phyloP scores from a whole-genome alignment of 345 rosid genomes.

The Gossypium australe region DNA sequence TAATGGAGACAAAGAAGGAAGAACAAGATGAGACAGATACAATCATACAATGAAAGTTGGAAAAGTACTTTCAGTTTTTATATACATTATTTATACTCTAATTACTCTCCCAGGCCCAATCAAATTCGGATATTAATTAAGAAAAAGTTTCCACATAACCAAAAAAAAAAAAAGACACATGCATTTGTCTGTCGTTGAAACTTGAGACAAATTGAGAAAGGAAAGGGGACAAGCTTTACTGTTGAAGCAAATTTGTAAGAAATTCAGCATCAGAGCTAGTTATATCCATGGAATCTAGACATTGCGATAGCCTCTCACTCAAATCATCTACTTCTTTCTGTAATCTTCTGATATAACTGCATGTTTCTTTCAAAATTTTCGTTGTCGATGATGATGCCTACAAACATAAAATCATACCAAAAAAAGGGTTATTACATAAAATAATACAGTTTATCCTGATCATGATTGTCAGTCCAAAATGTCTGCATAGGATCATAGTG shows the following conservation, averaged over 20 bases:
- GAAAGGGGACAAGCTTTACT: neutral
- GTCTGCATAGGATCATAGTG: neutral
- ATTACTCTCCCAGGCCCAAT: slow-evolving; percentile 4
- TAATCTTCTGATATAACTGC: slow-evolving; percentile 45
- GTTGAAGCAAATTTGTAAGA: slow-evolving; percentile 20
- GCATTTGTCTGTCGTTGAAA: neutral
- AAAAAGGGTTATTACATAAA: neutral
- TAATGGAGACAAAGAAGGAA: neutral
- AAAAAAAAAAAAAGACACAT: neutral
- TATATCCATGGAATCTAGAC: slow-evolving; percentile 35
- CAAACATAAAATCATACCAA: neutral
- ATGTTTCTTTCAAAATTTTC: slow-evolving; percentile 39
- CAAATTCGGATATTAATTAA: neutral
- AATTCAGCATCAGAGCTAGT: slow-evolving; percentile 20
- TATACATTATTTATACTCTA: neutral
- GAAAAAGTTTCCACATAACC: neutral
- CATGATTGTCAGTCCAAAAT: neutral
- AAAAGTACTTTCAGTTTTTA: neutral
- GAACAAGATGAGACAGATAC: slow-evolving; percentile 3
- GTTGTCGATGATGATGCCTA: slow-evolving; percentile 44
- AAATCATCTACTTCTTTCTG: slow-evolving; percentile 48
- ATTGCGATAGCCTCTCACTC: slow-evolving; percentile 44
- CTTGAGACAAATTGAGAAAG: neutral
- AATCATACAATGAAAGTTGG: neutral
- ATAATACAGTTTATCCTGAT: neutral